phyloP scores from a whole-genome alignment of 208 protist species.

The Spongospora subterranea region DNA sequence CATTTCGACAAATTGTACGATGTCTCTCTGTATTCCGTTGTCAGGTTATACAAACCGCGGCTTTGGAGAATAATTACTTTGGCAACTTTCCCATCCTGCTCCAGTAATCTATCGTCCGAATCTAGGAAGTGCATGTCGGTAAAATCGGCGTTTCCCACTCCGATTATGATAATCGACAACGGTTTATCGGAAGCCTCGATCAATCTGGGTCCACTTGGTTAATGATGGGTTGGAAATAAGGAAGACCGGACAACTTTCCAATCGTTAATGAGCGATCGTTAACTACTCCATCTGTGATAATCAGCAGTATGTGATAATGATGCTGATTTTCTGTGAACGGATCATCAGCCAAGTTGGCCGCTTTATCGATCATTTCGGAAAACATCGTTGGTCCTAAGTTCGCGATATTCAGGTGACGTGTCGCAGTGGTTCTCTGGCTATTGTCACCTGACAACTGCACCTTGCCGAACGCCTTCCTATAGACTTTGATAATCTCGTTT shows the following conservation, averaged over 20 bases:
- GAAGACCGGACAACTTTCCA: neutral
- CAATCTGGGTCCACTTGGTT: slow-evolving; percentile 69
- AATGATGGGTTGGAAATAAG: neutral
- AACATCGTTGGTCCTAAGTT: slow-evolving; percentile 75
- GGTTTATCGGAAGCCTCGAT: slow-evolving; percentile 79
- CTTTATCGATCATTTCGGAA: slow-evolving; percentile 69
- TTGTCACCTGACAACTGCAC: slow-evolving; percentile 68
- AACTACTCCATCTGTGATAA: slow-evolving; percentile 86
- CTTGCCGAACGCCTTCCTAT: slow-evolving; percentile 66
- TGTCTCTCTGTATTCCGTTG: slow-evolving; percentile 66
- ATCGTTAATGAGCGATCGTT: slow-evolving; percentile 66
- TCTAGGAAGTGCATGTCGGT: slow-evolving; percentile 86
- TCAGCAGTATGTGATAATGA: slow-evolving; percentile 83
- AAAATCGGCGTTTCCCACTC: slow-evolving; percentile 85
- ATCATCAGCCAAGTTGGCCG: slow-evolving; percentile 57
- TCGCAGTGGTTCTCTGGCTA: neutral
- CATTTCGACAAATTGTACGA: slow-evolving; percentile 78
- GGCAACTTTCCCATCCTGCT: slow-evolving; percentile 51
- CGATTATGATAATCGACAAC: slow-evolving; percentile 88
- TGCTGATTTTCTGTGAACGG: slow-evolving; percentile 55
- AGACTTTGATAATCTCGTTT: slow-evolving; percentile 70
- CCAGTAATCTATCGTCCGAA: slow-evolving; percentile 77
- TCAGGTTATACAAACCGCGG: neutral
- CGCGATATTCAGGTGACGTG: neutral
- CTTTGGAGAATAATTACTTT: slow-evolving; percentile 26